These are phyloP conservation scores for Pseudogymnoascus sp. DNA, from an alignment of 2,329 filamentous ascomycete species.

Conservation along the genomic window DNA sequence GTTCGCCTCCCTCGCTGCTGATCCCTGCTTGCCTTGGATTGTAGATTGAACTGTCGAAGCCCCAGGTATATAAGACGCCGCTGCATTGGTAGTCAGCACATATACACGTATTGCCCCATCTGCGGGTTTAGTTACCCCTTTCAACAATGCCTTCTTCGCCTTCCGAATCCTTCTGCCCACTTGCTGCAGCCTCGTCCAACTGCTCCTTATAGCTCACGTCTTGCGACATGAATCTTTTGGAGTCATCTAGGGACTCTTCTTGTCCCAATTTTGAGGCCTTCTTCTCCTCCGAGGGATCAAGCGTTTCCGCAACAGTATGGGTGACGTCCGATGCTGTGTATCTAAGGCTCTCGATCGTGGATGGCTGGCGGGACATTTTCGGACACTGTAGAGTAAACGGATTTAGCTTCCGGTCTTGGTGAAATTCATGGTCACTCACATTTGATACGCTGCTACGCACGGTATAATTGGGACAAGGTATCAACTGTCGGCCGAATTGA, in stretches of 20 bases:
- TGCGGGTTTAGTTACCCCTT: constrained; percentile 16
- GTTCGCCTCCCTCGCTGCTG: constrained; percentile 7
- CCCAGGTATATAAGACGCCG: constrained; percentile 18
- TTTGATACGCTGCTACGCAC: background rate
- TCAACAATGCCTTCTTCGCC: constrained; percentile 15
- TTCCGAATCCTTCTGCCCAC: background rate
- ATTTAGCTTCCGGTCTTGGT: background rate
- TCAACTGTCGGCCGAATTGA: background rate
- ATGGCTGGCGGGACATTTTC: constrained; percentile 20
- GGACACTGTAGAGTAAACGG: background rate
- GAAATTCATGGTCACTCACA: background rate
- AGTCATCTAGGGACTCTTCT: constrained; percentile 16
- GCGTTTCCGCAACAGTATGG: constrained; percentile 11
- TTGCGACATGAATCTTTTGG: constrained; percentile 16
- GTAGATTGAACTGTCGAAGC: constrained; percentile 12
- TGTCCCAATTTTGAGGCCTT: constrained; percentile 13
- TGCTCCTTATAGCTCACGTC: constrained; percentile 21
- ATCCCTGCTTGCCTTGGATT: constrained; percentile 11
- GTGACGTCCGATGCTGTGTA: constrained; percentile 13
- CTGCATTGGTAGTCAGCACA: constrained; percentile 15
- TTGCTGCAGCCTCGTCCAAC: constrained; percentile 19
- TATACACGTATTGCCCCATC: background rate
- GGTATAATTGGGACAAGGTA: background rate
- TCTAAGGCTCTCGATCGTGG: constrained; percentile 18
- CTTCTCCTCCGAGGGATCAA: constrained; percentile 11